Base-by-base conservation (phyloP, 2,329 filamentous ascomycete species). In the Verticillium alfalfae region DNA sequence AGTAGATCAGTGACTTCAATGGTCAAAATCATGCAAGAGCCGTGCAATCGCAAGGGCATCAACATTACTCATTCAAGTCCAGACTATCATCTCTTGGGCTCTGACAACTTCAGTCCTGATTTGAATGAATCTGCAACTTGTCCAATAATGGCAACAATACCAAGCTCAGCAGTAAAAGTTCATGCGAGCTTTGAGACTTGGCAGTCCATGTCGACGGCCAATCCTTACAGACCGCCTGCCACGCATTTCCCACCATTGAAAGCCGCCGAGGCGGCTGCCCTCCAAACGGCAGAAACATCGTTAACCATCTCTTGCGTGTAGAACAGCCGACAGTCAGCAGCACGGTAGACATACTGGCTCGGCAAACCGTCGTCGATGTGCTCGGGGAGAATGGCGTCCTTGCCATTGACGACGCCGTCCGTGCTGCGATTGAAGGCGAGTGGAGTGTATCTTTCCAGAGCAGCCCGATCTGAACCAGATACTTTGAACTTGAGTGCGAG, bases 321-420 rank as follows among this genome's bases (percentile, higher is more conserved):
- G 70, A 77, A 83, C 34, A 84, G 76, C 16, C 81, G 74, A 68
- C 81, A 84, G 67, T 83, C 80, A 1, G 77, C 72, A 31, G 78
- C 70, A 69, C 83, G 79, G 56, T 75, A 76, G 1, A 80, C 69
- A 63, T 78, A 84, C 64, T 84, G 81, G 16, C 81, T 72, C 2
- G 81, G 81, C 0, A 73, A 66, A 12, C 76, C 76, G 58, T 79
- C 76, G 10, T 72, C 67, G 57, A 77, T 60, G 64, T 78, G 71
- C 8, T 68, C 67, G 3, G 66, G 66, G 31, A 75, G 69, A 41
- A 79, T 75, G 68, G 76, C 69, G 65, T 79, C 76, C 38, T 76
- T 73, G 13, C 72, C 72, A 67, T 79, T 79, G 34, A 79, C 63
- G 10, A 67, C 70, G 0, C 73, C 71, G 0, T 69, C 67, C 10